phyloP scores from a whole-genome alignment of 1,284 basidiomycete genomes.

The Fomitopsis schrenkii region DNA sequence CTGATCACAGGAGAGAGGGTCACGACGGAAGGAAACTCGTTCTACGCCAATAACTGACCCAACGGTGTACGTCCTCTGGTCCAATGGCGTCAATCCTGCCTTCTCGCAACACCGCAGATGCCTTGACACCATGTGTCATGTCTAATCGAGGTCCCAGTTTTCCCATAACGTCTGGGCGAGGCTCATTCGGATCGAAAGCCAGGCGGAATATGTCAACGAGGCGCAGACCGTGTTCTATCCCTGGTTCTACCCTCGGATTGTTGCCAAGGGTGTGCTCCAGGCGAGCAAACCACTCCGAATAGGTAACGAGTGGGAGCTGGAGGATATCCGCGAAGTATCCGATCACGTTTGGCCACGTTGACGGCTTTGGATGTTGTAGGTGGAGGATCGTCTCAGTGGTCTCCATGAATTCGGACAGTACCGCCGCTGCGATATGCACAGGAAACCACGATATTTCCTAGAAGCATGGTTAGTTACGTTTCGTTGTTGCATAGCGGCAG shows the following conservation, averaged over 20 bases:
- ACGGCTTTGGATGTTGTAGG: not conserved
- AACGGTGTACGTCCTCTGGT: not conserved
- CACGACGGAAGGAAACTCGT: not conserved
- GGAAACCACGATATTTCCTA: not conserved
- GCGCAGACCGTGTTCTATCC: not conserved
- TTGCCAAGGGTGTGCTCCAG: not conserved
- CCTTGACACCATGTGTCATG: not conserved
- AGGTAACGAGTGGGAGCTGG: not conserved
- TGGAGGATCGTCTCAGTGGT: not conserved
- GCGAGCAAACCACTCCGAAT: not conserved
- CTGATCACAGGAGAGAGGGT: too few species aligned
- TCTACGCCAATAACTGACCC: not conserved
- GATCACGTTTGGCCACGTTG: not conserved
- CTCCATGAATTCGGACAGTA: not conserved
- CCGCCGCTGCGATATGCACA: not conserved
- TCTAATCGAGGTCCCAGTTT: not conserved
- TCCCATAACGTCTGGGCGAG: not conserved
- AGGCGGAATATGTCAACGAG: not conserved
- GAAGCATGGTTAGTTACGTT: not conserved
- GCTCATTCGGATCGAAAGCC: not conserved
- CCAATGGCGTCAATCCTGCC: not conserved
- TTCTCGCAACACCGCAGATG: not conserved
- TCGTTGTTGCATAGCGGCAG: not conserved
- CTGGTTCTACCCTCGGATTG: not conserved
- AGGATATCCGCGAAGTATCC: not conserved